These are phyloP conservation scores for Mycosphaerella arachidis DNA, from an alignment of 2,329 filamentous ascomycete genomes.

Conservation along the genomic window DNA sequence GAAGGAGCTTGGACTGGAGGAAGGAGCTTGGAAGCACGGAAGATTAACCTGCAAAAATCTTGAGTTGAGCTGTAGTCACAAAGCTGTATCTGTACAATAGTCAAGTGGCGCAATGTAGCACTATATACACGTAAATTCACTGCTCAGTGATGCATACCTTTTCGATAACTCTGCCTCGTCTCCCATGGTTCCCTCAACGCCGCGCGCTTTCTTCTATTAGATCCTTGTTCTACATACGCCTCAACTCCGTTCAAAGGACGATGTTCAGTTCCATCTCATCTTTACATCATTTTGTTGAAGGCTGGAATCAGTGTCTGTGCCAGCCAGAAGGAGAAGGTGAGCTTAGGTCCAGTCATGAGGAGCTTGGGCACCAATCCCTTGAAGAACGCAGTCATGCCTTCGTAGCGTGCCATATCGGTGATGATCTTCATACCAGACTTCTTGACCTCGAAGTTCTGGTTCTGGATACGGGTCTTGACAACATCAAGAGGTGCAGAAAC, in stretches of 20 bases:
- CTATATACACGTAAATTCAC: slow-evolving; percentile 1
- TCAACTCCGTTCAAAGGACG: not conserved
- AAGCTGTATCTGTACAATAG: slow-evolving; percentile 1
- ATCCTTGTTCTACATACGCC: not conserved
- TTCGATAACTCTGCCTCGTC: not conserved
- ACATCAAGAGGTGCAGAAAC: slow-evolving; percentile 96
- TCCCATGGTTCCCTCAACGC: not conserved
- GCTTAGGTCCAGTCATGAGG: slow-evolving; percentile 97
- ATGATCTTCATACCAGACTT: slow-evolving; percentile 91
- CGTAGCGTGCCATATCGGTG: slow-evolving; percentile 85
- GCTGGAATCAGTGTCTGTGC: slow-evolving; percentile 96
- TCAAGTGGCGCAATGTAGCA: not conserved
- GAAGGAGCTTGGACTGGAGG: not conserved
- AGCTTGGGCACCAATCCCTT: slow-evolving; percentile 97
- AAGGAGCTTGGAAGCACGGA: not conserved
- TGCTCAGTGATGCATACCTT: not conserved
- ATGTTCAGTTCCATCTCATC: not conserved
- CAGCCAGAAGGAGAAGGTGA: slow-evolving; percentile 99
- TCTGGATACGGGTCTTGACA: slow-evolving; percentile 97
- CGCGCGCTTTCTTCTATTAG: not conserved
- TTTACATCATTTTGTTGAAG: slow-evolving; percentile 65
- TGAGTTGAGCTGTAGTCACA: not conserved
- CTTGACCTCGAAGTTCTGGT: slow-evolving; percentile 97
- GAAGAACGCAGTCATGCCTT: slow-evolving; percentile 86
- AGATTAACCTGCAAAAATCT: not conserved